Evolutionary conservation across 495 filamentous ascomycete genomes (phyloP), one percentile per base, ranked within the genome.

Genomic region (Cercophora sp.): DNA sequence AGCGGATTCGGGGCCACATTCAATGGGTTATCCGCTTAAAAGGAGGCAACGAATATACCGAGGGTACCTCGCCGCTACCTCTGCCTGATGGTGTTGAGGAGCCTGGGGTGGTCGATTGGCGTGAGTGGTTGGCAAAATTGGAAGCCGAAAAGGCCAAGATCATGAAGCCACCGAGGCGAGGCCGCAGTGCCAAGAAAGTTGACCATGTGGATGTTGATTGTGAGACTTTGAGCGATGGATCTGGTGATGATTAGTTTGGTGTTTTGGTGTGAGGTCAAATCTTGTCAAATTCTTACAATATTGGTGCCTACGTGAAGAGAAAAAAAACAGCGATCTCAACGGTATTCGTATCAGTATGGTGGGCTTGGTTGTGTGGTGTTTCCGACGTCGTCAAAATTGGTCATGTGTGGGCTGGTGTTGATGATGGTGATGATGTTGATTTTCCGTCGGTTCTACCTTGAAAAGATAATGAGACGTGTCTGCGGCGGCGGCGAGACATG

Each of bases 101-200:
- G 26, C 48, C 23, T 3, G 36, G 37, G n/a, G 36, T 26, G 6
- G 3, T 9, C 4, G 16, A 23, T 9, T 51, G 16, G 35, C n/a
- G 19, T 5, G 37, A 51, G 29, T 51, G 37, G 36, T 24, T 51
- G 13, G 4, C 18, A 15, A 51, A 51, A n/a, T n/a, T n/a, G n/a
- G n/a, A n/a, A n/a, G n/a, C n/a, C n/a, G n/a, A 16, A 27, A 18
- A 9, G 1, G 1, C 15, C 20, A 8, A 4, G 15, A 51, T 23
- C 10, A 31, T 16, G 24, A 42, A 19, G 36, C 24, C 10, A 26
- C 29, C 8, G 6, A 6, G 29, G 29, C 29, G 29, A 13, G 13
- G 29, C 8, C 29, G 8, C 8, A 6, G 6, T 32, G 29, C 8
- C 8, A 32, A 13, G 29, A 32, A 6, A 6, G 13, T 32, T 6